These are phyloP conservation scores for Hypoxylon sp. DNA, from an alignment of 2,329 filamentous ascomycete genomes.

Conservation along the genomic window DNA sequence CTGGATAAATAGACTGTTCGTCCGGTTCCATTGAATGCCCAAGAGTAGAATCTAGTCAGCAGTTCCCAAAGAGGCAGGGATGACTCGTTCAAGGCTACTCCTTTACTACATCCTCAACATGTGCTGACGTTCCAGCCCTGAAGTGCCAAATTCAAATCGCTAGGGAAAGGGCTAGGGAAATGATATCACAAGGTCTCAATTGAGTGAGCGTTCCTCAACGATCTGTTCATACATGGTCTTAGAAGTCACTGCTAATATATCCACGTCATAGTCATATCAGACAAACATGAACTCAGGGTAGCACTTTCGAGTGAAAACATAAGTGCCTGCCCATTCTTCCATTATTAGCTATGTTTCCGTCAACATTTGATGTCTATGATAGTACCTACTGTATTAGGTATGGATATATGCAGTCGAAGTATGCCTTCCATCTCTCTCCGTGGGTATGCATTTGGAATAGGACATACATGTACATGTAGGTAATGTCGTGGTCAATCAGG, in stretches of 20 bases:
- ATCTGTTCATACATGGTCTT: neutral
- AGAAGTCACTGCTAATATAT: constrained; percentile 1
- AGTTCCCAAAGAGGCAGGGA: neutral
- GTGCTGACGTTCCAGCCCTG: neutral
- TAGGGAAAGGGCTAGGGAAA: neutral
- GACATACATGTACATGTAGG: neutral
- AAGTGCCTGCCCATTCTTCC: constrained; percentile 9
- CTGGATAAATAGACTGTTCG: neutral
- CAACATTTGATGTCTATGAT: neutral
- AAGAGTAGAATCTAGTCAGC: neutral
- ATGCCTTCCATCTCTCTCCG: neutral
- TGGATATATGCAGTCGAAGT: neutral
- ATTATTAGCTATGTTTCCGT: neutral
- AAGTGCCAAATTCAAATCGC: neutral
- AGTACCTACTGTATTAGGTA: neutral
- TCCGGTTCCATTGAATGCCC: neutral
- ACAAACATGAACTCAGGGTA: constrained; percentile 18
- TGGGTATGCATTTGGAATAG: neutral
- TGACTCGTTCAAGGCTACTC: neutral
- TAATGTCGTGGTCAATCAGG: neutral
- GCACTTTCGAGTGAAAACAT: constrained; percentile 19
- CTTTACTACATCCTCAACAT: neutral
- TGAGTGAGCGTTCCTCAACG: neutral
- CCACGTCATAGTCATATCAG: constrained; percentile 33
- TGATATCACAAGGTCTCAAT: constrained; percentile 5